Conservation (phyloP, 371 early-diverging fungal species). For the Syncephalis plumigaleata region DNA sequence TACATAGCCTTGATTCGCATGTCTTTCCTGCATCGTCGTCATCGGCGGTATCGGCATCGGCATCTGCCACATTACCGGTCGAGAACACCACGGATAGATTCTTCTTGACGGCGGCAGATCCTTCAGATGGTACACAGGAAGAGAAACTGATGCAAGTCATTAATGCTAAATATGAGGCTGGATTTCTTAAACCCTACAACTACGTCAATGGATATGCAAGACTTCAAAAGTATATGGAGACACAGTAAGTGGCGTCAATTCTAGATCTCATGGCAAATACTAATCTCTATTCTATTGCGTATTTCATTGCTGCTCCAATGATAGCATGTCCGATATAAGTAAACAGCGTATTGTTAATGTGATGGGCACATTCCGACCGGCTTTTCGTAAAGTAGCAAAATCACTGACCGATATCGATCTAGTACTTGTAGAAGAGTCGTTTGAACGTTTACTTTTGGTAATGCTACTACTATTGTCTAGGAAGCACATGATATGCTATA, state of each 20-base stretch:
- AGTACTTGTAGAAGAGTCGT: conserved; percentile 81
- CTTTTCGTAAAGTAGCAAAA: conserved; percentile 67
- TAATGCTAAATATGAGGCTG: conserved; percentile 83
- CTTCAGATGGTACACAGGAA: conserved; percentile 58
- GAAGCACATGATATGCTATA: no score
- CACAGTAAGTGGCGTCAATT: conserved; percentile 25
- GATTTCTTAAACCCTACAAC: conserved; percentile 83
- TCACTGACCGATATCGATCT: conserved; percentile 82
- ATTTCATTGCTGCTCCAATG: no score
- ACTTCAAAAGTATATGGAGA: conserved; percentile 77
- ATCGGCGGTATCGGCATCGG: no score
- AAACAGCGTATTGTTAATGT: conserved; percentile 65
- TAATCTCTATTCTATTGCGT: no score
- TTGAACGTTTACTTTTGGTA: conserved; percentile 73
- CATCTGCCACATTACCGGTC: not conserved
- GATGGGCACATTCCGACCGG: conserved; percentile 72
- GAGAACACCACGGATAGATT: conserved; percentile 60
- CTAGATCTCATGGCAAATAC: no score
- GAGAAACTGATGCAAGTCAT: conserved; percentile 75
- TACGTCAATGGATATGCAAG: conserved; percentile 81
- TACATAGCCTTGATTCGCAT: not conserved
- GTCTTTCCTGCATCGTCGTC: no score
- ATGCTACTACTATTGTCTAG: no score
- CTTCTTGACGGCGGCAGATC: conserved; percentile 77
- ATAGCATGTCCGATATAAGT: conserved; percentile 49